Evolutionary conservation across 306 rosid species (phyloP), one percentile per base, ranked within the genome.

Genomic region (Purshia tridentata): DNA sequence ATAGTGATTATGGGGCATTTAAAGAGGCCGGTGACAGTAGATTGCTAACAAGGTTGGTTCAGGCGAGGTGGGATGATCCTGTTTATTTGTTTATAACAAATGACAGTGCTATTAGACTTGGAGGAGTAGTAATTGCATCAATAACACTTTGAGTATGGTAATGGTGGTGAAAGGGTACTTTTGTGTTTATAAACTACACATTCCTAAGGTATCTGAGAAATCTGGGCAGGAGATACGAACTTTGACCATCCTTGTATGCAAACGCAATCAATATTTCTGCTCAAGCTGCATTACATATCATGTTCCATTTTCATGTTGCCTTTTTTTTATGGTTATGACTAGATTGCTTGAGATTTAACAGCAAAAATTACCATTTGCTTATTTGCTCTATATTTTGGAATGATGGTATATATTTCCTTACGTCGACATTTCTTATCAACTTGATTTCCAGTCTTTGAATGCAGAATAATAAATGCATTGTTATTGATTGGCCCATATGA

Each of bases 391-490:
- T 37, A 11, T 23, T 53, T 47, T 45, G 11, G 58, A 29, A 67
- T 52, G 67, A 65, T 19, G 65, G 3, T 65, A 22, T 67, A 72
- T 20, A 49, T n/a, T n/a, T n/a, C n/a, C n/a, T n/a, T n/a, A n/a
- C n/a, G n/a, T n/a, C n/a, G n/a, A n/a, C 6, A 46, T 41, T 39
- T 56, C 46, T 40, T 49, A 56, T 23, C 37, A 52, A 50, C 8
- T 58, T 50, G 44, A 67, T 65, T 65, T 82, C 68, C 47, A 23
- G 40, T 57, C 59, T 64, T 56, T 70, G 65, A 66, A 20, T 81
- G 81, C 83, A 93, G 98, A 12, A 68, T 0, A 0, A 62, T 4
- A 88, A 69, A 57, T 93, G 97, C 69, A 89, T 91, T 41, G 69
- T 60, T 68, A 65, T 93, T 49, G 13, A 88, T 78, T 12, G 67